Base-by-base conservation (phyloP, 2,329 filamentous ascomycete species). In the Trichoderma hamatum region DNA sequence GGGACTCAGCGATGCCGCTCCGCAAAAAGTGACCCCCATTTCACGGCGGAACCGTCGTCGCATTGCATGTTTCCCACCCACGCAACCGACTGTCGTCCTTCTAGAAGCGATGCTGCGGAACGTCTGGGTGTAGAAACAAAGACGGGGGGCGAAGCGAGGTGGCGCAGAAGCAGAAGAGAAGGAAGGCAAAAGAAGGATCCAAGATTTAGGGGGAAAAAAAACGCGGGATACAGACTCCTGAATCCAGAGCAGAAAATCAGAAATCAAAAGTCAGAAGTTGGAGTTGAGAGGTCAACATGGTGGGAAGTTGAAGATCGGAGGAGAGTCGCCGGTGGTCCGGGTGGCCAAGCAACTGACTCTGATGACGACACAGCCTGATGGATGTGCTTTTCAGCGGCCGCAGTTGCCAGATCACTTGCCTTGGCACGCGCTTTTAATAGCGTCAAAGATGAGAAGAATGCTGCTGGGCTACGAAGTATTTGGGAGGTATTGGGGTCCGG, bases 31-130 rank as follows among this genome's bases (percentile, higher is more conserved):
- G 63, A 66, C 51, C 63, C 36, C 63, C 36, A 49, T 49, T 43
- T 26, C 36, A 9, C 5, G 56, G 61, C 63, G 52, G 63, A 56
- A 58, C 34, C 36, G 63, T 46, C 10, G 52, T 56, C n/a, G 52
- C 52, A 66, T 36, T 66, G 63, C 63, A 58, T 58, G 63, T 58
- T 43, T 66, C 52, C 58, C 63, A 46, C 51, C 52, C 63, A 43
- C 51, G 34, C 28, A 9, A 11, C 28, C 21, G n/a, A 13, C 34
- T 66, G 24, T 39, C 19, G 32, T 54, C 11, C 26, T 66, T 66
- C 52, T 49, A 66, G 63, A 66, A 66, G 63, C 63, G 19, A 32
- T 36, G 26, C 19, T 24, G 5, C 34, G 24, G 36, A 24, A 19
- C 24, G 14, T 34, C 61, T 14, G 61, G 46, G 46, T 3, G 19